phyloP scores from a whole-genome alignment of 495 filamentous ascomycete genomes.

The Massariosphaeria phaeospora region DNA sequence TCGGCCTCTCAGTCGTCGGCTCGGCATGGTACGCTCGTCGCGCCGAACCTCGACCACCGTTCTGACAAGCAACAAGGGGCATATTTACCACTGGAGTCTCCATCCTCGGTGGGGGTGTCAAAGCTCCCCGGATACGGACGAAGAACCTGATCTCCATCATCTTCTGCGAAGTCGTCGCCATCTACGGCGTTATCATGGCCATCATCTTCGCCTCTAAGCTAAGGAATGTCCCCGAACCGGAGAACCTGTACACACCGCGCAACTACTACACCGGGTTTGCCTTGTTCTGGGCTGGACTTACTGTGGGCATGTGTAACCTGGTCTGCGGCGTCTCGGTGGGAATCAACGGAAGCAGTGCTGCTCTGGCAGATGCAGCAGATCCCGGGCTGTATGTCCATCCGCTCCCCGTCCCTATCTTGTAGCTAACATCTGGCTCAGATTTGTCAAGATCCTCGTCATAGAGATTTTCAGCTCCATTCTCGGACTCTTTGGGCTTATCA shows the following conservation, averaged over 20 bases:
- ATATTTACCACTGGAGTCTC: slow-evolving; percentile 99
- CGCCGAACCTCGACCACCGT: neutral
- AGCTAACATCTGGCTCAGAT: slow-evolving; percentile 49
- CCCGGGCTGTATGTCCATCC: slow-evolving; percentile 69
- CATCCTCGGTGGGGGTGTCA: slow-evolving; percentile 93
- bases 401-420: neutral
- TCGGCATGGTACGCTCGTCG: slow-evolving; percentile 80
- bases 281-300: slow-evolving; percentile 91
- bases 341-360: slow-evolving; percentile 95
- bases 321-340: slow-evolving; percentile 95
- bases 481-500: slow-evolving; percentile 94
- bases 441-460: slow-evolving; percentile 97
- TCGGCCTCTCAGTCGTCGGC: slow-evolving; percentile 90
- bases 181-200: slow-evolving; percentile 99
- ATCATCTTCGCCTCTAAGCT: slow-evolving; percentile 94
- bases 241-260: slow-evolving; percentile 55
- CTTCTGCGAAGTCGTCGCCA: slow-evolving; percentile 99
- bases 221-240: slow-evolving; percentile 46
- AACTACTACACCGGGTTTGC: slow-evolving; percentile 96
- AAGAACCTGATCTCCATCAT: slow-evolving; percentile 99
- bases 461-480: slow-evolving; percentile 99
- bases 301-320: slow-evolving; percentile 90
- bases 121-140: slow-evolving; percentile 91
- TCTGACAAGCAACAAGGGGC: slow-evolving; percentile 57
- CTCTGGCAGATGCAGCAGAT: slow-evolving; percentile 92